A percentile compares a stretch with the other conserved stretches of the same genome.
Conservation (phyloP, 2,329 filamentous ascomycete species). For the Alternaria angustiovoidea region DNA sequence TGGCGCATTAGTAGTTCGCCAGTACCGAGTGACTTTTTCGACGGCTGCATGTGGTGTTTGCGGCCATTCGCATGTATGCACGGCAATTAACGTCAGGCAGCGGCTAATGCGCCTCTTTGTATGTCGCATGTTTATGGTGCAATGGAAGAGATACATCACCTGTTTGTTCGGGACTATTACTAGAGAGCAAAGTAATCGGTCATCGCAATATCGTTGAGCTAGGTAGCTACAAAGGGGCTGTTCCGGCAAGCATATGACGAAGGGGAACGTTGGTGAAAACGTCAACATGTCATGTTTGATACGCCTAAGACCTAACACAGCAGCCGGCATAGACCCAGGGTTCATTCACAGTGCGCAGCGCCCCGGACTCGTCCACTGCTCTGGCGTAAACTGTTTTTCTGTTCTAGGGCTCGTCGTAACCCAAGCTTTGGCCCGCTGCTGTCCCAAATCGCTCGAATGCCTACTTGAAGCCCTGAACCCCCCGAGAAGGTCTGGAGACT, state of each 20-base stretch:
- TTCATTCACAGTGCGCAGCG: slow-evolving; percentile 20
- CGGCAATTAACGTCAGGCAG: slow-evolving; percentile 23
- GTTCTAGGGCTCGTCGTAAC: slow-evolving; percentile 43
- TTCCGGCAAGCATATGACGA: background rate
- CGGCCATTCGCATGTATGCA: background rate
- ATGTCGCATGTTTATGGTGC: slow-evolving; percentile 25
- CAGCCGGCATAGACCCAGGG: slow-evolving; percentile 22
- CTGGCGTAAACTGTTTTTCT: slow-evolving; percentile 45
- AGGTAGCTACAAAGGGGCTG: background rate
- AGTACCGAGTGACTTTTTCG: background rate
- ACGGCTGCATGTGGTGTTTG: background rate
- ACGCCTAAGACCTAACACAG: slow-evolving; percentile 17
- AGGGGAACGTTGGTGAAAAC: background rate
- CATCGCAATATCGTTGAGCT: background rate
- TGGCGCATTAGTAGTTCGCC: background rate
- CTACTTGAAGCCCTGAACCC: slow-evolving; percentile 33
- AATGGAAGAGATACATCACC: slow-evolving; percentile 17
- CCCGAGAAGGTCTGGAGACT: slow-evolving; percentile 23
- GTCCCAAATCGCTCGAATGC: slow-evolving; percentile 45
- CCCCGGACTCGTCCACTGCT: slow-evolving; percentile 29
- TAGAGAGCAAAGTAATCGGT: background rate
- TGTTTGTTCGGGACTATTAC: background rate
- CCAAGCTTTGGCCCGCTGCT: slow-evolving; percentile 43
- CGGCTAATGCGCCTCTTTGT: slow-evolving; percentile 27
- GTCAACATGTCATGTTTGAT: slow-evolving; percentile 17